Conservation (phyloP, 768 basidiomycete genomes). For the Cyclocybe aegerita region DNA sequence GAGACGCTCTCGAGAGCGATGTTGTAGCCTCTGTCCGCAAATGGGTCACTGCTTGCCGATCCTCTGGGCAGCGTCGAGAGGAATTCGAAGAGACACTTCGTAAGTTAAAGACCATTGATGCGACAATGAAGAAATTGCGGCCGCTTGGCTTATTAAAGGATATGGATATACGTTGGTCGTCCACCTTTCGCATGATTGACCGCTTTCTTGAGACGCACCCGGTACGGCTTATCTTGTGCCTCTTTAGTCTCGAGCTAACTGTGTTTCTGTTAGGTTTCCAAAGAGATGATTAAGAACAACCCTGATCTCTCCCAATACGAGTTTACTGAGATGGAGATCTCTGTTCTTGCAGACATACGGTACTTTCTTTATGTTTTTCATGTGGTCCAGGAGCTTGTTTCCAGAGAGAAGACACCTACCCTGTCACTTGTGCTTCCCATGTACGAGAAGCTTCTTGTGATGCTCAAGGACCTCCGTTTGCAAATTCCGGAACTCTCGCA, state of each 20-base stretch:
- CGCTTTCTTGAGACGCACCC: constrained; percentile 28
- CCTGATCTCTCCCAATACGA: constrained; percentile 12
- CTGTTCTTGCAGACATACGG: constrained; percentile 28
- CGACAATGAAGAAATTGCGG: constrained; percentile 9
- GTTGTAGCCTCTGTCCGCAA: constrained; percentile 19
- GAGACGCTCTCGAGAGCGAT: constrained; percentile 20
- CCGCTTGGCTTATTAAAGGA: constrained; percentile 28
- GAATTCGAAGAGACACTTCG: constrained; percentile 23
- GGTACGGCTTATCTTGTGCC: constrained; percentile 15
- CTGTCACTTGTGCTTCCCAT: constrained; percentile 29
- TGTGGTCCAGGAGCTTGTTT: constrained; percentile 31
- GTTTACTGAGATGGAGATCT: constrained; percentile 7
- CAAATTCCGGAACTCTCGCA: constrained; percentile 22
- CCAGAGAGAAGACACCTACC: constrained; percentile 31
- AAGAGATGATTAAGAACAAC: constrained; percentile 13
- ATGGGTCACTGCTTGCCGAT: constrained; percentile 28
- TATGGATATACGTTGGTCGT: constrained; percentile 34
- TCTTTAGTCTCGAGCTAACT: constrained; percentile 6
- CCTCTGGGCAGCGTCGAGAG: constrained; percentile 27
- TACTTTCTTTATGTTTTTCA: constrained; percentile 26
- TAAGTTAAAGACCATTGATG: constrained; percentile 21
- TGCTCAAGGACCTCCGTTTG: constrained; percentile 9
- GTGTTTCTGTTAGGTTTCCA: constrained; percentile 13
- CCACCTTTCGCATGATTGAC: constrained; percentile 33
- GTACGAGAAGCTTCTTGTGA: constrained; percentile 27